Evolutionary conservation across 192 early-diverging fungal genomes (phyloP), one percentile per base, ranked within the genome.

Genomic region (Funneliformis geosporum): DNA sequence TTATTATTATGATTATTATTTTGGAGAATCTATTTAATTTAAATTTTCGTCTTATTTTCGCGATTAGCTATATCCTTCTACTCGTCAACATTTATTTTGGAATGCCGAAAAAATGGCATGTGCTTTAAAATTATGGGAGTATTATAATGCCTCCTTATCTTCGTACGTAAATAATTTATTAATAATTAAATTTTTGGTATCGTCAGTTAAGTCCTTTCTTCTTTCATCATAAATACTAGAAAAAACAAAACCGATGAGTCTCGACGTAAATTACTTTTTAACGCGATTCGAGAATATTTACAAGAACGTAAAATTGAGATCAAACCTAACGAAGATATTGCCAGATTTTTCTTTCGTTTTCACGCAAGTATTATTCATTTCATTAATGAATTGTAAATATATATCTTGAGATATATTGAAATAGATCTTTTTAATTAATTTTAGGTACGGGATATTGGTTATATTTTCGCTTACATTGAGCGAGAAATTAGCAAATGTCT

Each of bases 41-140:
- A 33, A 33, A 33, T 33, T 33, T 2, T 25, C 16, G 33, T 38
- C 14, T 50, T 38, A 16, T 14, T 27, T 44, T 76, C 73, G 16
- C 9, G 12, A 55, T 23, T 68, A 78, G 76, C 16, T 78, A 28
- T 12, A 42, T 6, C 23, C 40, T 5, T 38, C 64, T 39, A 79
- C 77, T 55, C 23, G 73, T 7, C 47, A 65, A 25, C 75, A 39
- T 11, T 42, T 81, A 38, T 81, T 75, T 55, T 81, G 75, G 62
- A 60, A 81, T 42, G 33, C 74, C 10, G 80, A 81, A 70, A 73
- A 76, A 47, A 65, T 81, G 25, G 80, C 80, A 27, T 67, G 65
- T 25, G 70, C 43, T 6, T 11, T 27, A 27, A 72, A 72, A 12
- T 72, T 72, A 72, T 72, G 70, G 70, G 27, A 47, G 10, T 25